A percentile compares a stretch with the other conserved stretches of the same genome.
Evolutionary conservation across 2,329 filamentous ascomycete genomes (phyloP).

Genomic region (Arthrinium puccinioides): DNA sequence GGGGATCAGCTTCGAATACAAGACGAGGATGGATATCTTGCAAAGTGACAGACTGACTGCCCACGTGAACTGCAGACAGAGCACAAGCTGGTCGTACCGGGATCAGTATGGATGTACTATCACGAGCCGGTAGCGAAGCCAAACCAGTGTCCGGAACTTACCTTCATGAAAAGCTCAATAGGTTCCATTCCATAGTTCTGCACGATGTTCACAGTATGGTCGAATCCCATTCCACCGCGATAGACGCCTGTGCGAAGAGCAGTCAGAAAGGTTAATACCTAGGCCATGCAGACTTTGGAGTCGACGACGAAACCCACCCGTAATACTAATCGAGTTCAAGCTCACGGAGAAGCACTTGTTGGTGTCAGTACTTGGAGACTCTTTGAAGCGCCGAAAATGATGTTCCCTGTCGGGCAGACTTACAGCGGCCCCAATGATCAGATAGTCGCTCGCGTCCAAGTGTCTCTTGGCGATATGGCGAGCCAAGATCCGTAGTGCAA

Average conservation of each 20-base stretch:
- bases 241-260: not conserved
- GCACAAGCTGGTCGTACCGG: not conserved
- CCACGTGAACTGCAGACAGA: constrained; percentile 1
- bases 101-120: not conserved
- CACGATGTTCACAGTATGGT: not conserved
- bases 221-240: not conserved
- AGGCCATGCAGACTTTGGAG: not conserved
- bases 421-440: too few relatives aligned
- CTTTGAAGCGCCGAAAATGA: too few relatives aligned
- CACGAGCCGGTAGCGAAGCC: not conserved
- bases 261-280: too few relatives aligned
- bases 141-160: not conserved
- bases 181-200: not conserved
- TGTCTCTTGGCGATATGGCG: too few relatives aligned
- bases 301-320: not conserved
- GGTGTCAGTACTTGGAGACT: not conserved
- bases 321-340: not conserved
- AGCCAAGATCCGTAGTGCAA: too few relatives aligned
- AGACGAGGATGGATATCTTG: constrained; percentile 4
- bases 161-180: not conserved
- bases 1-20: constrained; percentile 3
- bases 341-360: not conserved
- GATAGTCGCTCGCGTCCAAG: too few relatives aligned
- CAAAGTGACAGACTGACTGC: constrained; percentile 3
- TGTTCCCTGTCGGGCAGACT: too few relatives aligned